Evolutionary conservation across 495 filamentous ascomycete species (phyloP).

Genomic region (Penicillium flavigenum): DNA sequence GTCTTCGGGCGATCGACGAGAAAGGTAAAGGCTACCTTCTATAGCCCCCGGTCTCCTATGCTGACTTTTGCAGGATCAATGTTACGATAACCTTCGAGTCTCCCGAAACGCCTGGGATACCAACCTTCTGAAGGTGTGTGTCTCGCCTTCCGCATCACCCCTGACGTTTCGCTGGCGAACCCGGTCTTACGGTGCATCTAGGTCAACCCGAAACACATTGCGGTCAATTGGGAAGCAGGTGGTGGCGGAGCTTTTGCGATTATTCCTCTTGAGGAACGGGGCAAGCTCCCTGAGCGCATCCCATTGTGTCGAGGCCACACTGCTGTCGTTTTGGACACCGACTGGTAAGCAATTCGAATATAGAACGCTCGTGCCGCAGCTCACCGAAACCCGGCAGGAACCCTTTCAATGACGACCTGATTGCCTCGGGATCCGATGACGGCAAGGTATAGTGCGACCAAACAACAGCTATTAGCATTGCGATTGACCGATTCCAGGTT

Average conservation of each 20-base stretch:
- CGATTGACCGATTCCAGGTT: slow-evolving; percentile 49
- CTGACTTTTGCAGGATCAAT: slow-evolving; percentile 62
- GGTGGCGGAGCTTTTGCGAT: slow-evolving; percentile 97
- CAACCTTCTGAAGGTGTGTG: slow-evolving; percentile 90
- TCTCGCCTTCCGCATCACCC: slow-evolving; percentile 23
- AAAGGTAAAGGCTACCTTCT: slow-evolving; percentile 62
- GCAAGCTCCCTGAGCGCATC: slow-evolving; percentile 86
- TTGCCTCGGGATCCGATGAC: slow-evolving; percentile 94
- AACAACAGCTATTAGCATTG: background rate
- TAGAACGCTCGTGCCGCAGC: slow-evolving; percentile 4
- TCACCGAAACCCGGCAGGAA: slow-evolving; percentile 61
- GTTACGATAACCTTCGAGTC: slow-evolving; percentile 94
- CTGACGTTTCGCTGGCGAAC: slow-evolving; percentile 26
- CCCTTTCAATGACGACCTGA: slow-evolving; percentile 89
- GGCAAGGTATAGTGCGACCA: slow-evolving; percentile 63
- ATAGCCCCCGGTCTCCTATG: slow-evolving; percentile 8
- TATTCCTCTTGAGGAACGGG: slow-evolving; percentile 84
- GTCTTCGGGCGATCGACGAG: slow-evolving; percentile 92
- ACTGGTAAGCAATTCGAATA: slow-evolving; percentile 66
- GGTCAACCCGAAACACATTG: slow-evolving; percentile 93
- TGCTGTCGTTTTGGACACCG: slow-evolving; percentile 91
- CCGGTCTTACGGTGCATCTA: slow-evolving; percentile 40
- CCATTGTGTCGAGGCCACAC: slow-evolving; percentile 96
- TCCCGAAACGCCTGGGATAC: slow-evolving; percentile 99
- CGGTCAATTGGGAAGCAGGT: slow-evolving; percentile 97